Evolutionary conservation across 352 stramenopile species (phyloP).

Genomic region (Phytophthora hibernalis): DNA sequence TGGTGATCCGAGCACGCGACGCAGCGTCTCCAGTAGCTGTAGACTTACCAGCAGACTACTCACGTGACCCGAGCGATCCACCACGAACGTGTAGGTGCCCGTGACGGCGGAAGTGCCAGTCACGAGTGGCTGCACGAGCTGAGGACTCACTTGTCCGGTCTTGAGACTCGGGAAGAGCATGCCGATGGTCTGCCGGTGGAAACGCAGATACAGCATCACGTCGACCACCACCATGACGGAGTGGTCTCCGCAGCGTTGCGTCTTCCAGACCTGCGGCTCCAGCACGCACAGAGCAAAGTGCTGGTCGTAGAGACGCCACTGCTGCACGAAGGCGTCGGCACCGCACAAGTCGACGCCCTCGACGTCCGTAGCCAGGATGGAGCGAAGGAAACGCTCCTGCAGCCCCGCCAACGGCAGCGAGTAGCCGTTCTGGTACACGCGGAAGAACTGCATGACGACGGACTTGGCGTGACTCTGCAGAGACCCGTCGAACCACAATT

Average conservation of each 20-base stretch:
- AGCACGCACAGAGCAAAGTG: constrained; percentile 32
- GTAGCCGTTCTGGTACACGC: constrained; percentile 30
- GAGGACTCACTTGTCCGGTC: constrained; percentile 15
- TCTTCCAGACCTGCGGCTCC: constrained; percentile 36
- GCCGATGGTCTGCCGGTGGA: constrained; percentile 32
- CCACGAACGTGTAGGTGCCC: constrained; percentile 37
- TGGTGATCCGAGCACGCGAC: constrained; percentile 33
- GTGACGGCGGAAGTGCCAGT: constrained; percentile 28
- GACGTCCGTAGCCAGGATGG: not conserved
- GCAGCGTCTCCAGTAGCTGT: constrained; percentile 43
- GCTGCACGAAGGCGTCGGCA: constrained; percentile 33
- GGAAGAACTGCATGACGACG: constrained; percentile 40
- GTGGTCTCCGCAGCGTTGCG: constrained; percentile 23
- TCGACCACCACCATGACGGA: constrained; percentile 38
- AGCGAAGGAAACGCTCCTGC: constrained; percentile 33
- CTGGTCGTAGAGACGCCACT: constrained; percentile 24
- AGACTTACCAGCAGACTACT: constrained; percentile 32
- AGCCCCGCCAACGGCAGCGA: constrained; percentile 16
- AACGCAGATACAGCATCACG: constrained; percentile 41
- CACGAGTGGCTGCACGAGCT: constrained; percentile 29
- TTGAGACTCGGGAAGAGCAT: constrained; percentile 42
- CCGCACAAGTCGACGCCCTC: constrained; percentile 12
- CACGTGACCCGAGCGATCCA: constrained; percentile 36
- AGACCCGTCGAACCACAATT: constrained; percentile 1
- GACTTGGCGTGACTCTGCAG: constrained; percentile 28